Conservation (phyloP, 129 eudicot species). For the Rutidosis leptorrhynchoides region DNA sequence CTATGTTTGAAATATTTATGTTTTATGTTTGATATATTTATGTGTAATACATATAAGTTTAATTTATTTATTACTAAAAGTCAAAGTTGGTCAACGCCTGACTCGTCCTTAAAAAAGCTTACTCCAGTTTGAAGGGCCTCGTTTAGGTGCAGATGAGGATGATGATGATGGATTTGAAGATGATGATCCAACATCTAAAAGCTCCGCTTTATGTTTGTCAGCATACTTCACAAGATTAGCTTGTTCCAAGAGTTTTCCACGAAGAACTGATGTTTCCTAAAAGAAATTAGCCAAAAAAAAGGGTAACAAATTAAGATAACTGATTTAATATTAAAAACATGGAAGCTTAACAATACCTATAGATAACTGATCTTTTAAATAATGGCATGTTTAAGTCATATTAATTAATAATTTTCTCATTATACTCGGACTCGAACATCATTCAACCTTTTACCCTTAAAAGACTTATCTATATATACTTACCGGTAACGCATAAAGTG, state of each 20-base stretch:
- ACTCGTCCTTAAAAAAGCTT: slow-evolving; percentile 63
- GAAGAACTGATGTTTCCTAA: slow-evolving; percentile 76
- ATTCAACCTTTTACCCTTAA: too few relatives aligned
- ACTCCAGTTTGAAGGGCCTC: slow-evolving; percentile 77
- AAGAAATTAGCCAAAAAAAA: slow-evolving; percentile 14
- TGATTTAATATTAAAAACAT: neutral
- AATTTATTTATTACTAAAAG: too few relatives aligned
- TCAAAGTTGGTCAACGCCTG: too few relatives aligned
- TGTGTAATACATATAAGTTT: too few relatives aligned
- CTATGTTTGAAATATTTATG: too few relatives aligned
- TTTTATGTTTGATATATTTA: too few relatives aligned
- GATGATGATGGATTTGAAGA: slow-evolving; percentile 49
- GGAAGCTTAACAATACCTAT: slow-evolving; percentile 13
- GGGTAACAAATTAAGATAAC: slow-evolving; percentile 9
- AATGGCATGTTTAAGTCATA: slow-evolving; percentile 18
- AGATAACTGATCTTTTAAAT: neutral
- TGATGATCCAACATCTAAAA: slow-evolving; percentile 44
- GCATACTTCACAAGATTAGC: slow-evolving; percentile 72
- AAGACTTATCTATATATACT: too few relatives aligned
- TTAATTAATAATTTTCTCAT: too few relatives aligned
- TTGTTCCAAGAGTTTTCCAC: slow-evolving; percentile 67
- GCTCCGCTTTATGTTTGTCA: slow-evolving; percentile 51
- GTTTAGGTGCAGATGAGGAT: slow-evolving; percentile 38
- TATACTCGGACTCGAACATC: too few relatives aligned
- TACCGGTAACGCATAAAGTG: slow-evolving; percentile 87